These are phyloP conservation scores for Phytophthora colocasiae DNA, from an alignment of 352 stramenopile genomes.

Conservation along the genomic window DNA sequence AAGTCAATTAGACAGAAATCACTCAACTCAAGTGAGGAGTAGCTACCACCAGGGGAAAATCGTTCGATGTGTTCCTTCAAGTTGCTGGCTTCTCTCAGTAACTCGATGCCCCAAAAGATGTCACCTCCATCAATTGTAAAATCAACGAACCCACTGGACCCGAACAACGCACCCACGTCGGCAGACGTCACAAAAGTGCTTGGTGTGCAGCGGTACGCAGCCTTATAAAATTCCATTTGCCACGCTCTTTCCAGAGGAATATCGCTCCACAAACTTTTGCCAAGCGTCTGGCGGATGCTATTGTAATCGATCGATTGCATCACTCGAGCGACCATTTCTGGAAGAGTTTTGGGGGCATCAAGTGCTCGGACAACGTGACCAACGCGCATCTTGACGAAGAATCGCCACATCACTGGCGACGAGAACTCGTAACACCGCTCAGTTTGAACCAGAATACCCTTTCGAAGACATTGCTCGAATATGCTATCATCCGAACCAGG, in stretches of 20 bases:
- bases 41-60: not conserved
- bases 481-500: not conserved
- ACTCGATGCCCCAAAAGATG: too few species aligned
- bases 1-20: not conserved
- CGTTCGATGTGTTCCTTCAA: not conserved
- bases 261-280: not conserved
- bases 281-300: constrained; percentile 10
- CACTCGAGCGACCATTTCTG: constrained; percentile 2
- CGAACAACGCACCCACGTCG: constrained; percentile 21
- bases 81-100: too few species aligned
- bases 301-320: constrained; percentile 7
- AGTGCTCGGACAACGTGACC: not conserved
- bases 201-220: constrained; percentile 17
- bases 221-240: constrained; percentile 17
- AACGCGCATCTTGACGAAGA: constrained; percentile 8
- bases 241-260: too few species aligned
- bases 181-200: constrained; percentile 11
- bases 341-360: constrained; percentile 1
- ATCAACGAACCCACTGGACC: constrained; percentile 20
- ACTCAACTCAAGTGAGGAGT: not conserved
- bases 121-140: constrained; percentile 19
- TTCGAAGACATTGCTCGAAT: constrained; percentile 16
- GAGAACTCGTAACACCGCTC: constrained; percentile 1
- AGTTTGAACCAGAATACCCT: constrained; percentile 8
- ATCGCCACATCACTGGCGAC: constrained; percentile 9